Percentiles rank a stretch among this genome's conserved stretches.
These are phyloP conservation scores for Friedmanniomyces endolithicus DNA, from an alignment of 495 filamentous ascomycete genomes.

Conservation along the genomic window DNA sequence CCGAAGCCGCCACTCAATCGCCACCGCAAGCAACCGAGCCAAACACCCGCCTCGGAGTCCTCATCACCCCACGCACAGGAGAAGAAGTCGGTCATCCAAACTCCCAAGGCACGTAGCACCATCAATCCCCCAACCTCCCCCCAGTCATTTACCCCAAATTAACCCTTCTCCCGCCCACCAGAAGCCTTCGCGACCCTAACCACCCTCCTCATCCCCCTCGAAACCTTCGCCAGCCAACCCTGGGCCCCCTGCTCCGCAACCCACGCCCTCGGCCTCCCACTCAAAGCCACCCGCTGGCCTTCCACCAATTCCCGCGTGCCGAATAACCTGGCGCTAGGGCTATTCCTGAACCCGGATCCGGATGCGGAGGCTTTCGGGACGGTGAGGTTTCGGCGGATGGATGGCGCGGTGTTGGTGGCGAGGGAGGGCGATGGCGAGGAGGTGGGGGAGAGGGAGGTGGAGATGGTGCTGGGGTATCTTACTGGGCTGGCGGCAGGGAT, in stretches of 20 bases:
- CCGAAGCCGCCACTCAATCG: not conserved
- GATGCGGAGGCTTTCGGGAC: not conserved
- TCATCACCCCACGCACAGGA: not conserved
- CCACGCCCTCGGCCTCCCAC: not conserved
- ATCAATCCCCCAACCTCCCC: not conserved
- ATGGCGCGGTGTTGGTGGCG: conserved; percentile 1
- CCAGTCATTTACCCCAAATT: not conserved
- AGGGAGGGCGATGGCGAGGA: not conserved
- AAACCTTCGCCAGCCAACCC: not conserved
- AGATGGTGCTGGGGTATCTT: not conserved
- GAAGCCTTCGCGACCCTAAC: not conserved
- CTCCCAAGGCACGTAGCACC: not conserved
- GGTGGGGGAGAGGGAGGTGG: not conserved
- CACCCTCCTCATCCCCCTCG: not conserved
- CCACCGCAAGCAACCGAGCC: not conserved
- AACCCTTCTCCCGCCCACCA: too few relatives aligned
- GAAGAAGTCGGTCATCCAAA: not conserved
- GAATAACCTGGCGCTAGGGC: not conserved
- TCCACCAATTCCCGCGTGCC: not conserved
- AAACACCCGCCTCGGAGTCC: not conserved
- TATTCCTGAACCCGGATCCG: not conserved
- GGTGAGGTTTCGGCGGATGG: not conserved
- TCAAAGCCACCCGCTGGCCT: not conserved
- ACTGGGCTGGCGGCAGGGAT: not conserved
- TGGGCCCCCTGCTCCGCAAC: not conserved